Evolutionary conservation across 2,329 filamentous ascomycete species (phyloP).

Genomic region (Pyrenochaeta sp.): DNA sequence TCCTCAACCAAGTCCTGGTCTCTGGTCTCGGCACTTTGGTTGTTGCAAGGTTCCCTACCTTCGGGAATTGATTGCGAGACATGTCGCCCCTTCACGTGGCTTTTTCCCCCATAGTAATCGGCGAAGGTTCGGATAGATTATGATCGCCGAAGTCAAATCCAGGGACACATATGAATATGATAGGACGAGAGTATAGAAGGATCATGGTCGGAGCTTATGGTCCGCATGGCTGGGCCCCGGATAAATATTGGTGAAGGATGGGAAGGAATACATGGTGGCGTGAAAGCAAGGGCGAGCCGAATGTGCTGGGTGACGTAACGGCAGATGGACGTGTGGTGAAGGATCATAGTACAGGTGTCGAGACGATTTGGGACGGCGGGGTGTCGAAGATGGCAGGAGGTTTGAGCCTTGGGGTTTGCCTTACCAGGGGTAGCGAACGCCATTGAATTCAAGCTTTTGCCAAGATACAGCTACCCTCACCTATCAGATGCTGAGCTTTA

Average conservation of each 20-base stretch:
- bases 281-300: neutral
- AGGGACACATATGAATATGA: neutral
- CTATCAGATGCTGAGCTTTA: no score
- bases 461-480: neutral
- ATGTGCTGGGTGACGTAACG: neutral
- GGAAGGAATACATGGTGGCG: neutral
- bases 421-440: conserved; percentile 7
- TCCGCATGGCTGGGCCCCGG: neutral
- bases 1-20: neutral
- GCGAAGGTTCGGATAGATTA: neutral
- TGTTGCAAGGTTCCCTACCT: neutral
- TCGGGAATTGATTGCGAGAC: neutral
- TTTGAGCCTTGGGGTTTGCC: conserved; percentile 19
- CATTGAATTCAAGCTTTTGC: conserved; percentile 14
- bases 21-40: neutral
- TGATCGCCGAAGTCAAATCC: no score
- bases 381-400: neutral
- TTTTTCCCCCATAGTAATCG: neutral
- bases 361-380: neutral
- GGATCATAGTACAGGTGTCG: neutral
- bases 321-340: neutral
- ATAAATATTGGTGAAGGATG: neutral
- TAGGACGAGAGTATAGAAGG: neutral
- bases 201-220: neutral
- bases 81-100: neutral